Conservation (phyloP, 352 stramenopile species). For the Globisporangium sylvaticum region DNA sequence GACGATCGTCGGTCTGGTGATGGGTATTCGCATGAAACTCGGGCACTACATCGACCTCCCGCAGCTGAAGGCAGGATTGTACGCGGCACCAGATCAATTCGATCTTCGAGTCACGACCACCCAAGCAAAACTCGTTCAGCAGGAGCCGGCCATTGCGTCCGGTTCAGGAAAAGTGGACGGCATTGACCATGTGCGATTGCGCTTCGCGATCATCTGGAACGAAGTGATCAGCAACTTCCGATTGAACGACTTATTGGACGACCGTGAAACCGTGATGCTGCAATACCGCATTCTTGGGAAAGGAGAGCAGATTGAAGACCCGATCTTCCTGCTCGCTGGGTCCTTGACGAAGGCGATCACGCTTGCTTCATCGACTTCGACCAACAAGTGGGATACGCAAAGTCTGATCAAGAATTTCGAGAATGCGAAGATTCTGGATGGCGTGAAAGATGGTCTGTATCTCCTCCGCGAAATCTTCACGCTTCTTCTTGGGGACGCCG, state of each 20-base stretch:
- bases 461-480: constrained; percentile 66
- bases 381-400: constrained; percentile 41
- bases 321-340: constrained; percentile 77
- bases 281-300: constrained; percentile 80
- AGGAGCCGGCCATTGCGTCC: background rate
- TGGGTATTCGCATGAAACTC: constrained; percentile 73
- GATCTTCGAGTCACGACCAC: constrained; percentile 63
- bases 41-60: constrained; percentile 64
- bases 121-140: constrained; percentile 34
- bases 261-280: constrained; percentile 80
- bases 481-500: constrained; percentile 55
- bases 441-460: constrained; percentile 50
- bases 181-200: constrained; percentile 54
- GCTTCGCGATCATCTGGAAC: constrained; percentile 87
- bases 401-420: constrained; percentile 60
- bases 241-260: constrained; percentile 78
- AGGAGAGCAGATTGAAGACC: constrained; percentile 65
- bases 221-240: constrained; percentile 85
- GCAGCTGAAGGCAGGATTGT: constrained; percentile 64
- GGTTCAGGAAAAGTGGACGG: constrained; percentile 8
- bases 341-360: constrained; percentile 66
- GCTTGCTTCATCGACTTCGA: constrained; percentile 44
- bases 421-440: constrained; percentile 56
- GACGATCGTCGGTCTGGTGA: constrained; percentile 66
- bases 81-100: constrained; percentile 58